Conservation (phyloP, 352 stramenopile genomes). For the Phytophthora ohioensis region DNA sequence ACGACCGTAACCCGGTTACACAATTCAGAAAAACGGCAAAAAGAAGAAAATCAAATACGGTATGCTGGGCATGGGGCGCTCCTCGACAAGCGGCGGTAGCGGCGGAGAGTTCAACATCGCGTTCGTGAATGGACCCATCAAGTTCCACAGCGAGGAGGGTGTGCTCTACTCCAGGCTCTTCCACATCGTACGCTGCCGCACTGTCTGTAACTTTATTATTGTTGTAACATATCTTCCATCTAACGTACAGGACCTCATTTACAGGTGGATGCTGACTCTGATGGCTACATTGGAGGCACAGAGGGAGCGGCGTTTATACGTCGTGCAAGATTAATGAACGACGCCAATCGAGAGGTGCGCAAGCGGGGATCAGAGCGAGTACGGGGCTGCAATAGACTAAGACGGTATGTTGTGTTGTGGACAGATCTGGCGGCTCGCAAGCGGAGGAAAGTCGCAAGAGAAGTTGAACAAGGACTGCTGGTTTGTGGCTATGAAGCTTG, state of each 20-base stretch:
- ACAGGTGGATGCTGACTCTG: constrained; percentile 80
- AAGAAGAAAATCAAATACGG: constrained; percentile 9
- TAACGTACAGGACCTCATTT: not conserved
- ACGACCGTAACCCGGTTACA: too few species aligned
- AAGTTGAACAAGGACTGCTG: constrained; percentile 91
- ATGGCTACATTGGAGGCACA: constrained; percentile 77
- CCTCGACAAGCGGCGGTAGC: constrained; percentile 34
- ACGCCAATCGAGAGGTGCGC: constrained; percentile 83
- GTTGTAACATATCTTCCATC: not conserved
- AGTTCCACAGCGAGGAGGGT: constrained; percentile 84
- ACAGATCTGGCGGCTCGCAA: constrained; percentile 89
- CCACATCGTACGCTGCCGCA: constrained; percentile 69
- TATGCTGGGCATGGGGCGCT: constrained; percentile 45
- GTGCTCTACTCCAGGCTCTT: constrained; percentile 85
- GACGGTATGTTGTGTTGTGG: not conserved
- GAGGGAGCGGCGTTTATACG: constrained; percentile 88
- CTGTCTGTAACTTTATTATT: not conserved
- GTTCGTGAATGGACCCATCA: constrained; percentile 88
- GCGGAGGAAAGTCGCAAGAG: constrained; percentile 88
- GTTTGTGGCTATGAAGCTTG: constrained; percentile 92
- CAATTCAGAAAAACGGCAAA: constrained; percentile 18
- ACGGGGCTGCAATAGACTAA: not conserved
- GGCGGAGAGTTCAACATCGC: constrained; percentile 78
- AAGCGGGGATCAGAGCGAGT: not conserved
- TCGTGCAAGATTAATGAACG: constrained; percentile 78